Conservation (phyloP, 1,139 yeast species). For the Nakaseomyces kungkrabaensis region DNA sequence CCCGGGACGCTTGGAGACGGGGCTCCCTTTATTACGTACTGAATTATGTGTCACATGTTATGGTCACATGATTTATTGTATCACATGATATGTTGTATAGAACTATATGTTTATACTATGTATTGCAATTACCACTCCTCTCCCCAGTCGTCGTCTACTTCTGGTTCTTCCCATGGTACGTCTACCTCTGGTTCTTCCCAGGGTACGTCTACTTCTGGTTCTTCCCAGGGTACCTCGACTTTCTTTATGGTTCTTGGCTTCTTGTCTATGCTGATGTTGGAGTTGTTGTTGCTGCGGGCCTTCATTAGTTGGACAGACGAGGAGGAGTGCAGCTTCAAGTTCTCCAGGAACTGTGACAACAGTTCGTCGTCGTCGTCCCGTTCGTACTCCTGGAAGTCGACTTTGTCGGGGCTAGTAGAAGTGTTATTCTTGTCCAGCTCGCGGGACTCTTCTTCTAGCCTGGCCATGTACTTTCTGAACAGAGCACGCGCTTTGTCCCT, state of each 20-base stretch:
- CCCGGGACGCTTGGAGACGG: no score
- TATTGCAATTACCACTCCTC: neutral
- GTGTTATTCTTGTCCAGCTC: slow-evolving; percentile 43
- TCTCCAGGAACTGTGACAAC: slow-evolving; percentile 22
- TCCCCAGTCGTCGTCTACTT: neutral
- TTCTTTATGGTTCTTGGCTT: no score
- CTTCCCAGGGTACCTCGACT: neutral
- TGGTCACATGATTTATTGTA: neutral
- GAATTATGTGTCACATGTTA: neutral
- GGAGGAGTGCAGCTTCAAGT: slow-evolving; percentile 11
- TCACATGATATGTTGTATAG: neutral
- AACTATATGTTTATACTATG: no score
- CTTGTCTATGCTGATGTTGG: slow-evolving; percentile 1
- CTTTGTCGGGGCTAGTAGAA: no score
- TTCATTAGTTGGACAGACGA: slow-evolving; percentile 2
- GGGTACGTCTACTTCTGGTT: neutral
- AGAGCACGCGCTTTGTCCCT: slow-evolving; percentile 62
- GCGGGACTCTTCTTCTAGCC: slow-evolving; percentile 55
- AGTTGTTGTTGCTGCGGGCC: slow-evolving; percentile 14
- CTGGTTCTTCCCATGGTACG: neutral
- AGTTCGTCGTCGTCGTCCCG: slow-evolving; percentile 15
- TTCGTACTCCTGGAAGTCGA: slow-evolving; percentile 18
- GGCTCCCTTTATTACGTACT: neutral
- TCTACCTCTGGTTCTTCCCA: slow-evolving; percentile 1
- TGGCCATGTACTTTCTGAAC: slow-evolving; percentile 53